phyloP scores from a whole-genome alignment of 768 basidiomycete species.

The Boletus reticuloceps region DNA sequence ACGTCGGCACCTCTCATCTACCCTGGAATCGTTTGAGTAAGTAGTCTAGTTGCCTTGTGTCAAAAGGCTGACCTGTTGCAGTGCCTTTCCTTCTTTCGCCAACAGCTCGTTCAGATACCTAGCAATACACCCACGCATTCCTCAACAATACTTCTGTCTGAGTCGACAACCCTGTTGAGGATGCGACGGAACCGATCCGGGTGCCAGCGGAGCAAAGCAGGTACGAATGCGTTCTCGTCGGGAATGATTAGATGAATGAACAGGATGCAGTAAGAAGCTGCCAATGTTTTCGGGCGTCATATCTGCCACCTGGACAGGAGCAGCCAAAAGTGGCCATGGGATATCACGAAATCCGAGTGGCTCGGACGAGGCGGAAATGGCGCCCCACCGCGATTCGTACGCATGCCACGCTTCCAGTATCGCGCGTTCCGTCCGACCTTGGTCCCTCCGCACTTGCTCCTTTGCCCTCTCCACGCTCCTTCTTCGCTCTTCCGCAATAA shows the following conservation, averaged over 20 bases:
- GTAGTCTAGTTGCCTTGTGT: not conserved
- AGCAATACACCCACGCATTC: constrained; percentile 65
- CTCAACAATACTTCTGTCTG: constrained; percentile 54
- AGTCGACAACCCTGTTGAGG: constrained; percentile 47
- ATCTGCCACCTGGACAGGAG: constrained; percentile 44
- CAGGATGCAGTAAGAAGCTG: constrained; percentile 60
- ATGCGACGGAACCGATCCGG: constrained; percentile 72
- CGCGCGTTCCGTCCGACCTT: constrained; percentile 41
- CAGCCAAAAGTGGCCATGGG: constrained; percentile 64
- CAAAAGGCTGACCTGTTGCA: constrained; percentile 17
- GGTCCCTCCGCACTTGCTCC: constrained; percentile 46
- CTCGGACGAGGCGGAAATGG: constrained; percentile 44
- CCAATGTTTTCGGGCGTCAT: constrained; percentile 54
- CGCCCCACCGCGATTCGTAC: constrained; percentile 69
- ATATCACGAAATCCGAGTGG: constrained; percentile 56
- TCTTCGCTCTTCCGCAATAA: constrained; percentile 47
- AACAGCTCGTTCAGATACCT: constrained; percentile 67
- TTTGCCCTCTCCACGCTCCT: constrained; percentile 30
- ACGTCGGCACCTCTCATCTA: constrained; percentile 12
- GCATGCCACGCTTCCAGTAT: constrained; percentile 55
- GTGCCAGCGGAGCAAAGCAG: constrained; percentile 76
- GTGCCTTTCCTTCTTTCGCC: constrained; percentile 34
- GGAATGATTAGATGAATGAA: constrained; percentile 56
- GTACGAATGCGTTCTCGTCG: constrained; percentile 64
- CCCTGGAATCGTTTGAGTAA: constrained; percentile 10